Evolutionary conservation across 352 stramenopile species (phyloP).

Genomic region (Globisporangium paroecandrum): DNA sequence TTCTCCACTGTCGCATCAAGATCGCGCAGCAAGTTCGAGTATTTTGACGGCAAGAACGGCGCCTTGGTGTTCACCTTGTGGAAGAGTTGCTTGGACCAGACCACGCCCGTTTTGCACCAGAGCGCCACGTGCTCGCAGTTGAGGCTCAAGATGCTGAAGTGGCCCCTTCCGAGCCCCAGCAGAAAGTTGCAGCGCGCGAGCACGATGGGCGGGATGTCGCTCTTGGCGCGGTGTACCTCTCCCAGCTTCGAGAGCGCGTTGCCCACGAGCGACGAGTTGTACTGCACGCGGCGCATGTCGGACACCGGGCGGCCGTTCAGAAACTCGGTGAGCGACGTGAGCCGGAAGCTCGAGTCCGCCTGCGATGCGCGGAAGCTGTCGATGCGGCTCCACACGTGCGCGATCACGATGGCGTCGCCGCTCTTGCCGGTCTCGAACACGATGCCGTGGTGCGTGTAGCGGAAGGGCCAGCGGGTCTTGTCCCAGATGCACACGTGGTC

Average conservation of each 20-base stretch:
- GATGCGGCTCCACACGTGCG: constrained; percentile 69
- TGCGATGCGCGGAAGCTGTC: constrained; percentile 54
- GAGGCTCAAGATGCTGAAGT: constrained; percentile 66
- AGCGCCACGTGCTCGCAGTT: constrained; percentile 78
- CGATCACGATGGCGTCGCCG: constrained; percentile 53
- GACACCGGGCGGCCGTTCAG: constrained; percentile 49
- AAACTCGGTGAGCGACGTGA: constrained; percentile 71
- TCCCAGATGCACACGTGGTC: constrained; percentile 85
- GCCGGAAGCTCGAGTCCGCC: constrained; percentile 58
- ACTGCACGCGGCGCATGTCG: constrained; percentile 72
- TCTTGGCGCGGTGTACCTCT: constrained; percentile 57
- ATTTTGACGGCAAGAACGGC: constrained; percentile 42
- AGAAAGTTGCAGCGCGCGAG: constrained; percentile 66
- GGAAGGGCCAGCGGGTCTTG: constrained; percentile 68
- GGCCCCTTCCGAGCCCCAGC: constrained; percentile 54
- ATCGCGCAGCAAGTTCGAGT: constrained; percentile 24
- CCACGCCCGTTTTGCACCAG: constrained; percentile 72
- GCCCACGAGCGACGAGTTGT: constrained; percentile 65
- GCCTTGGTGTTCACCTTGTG: constrained; percentile 44
- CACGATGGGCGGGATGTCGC: constrained; percentile 68
- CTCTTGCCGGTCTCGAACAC: constrained; percentile 41
- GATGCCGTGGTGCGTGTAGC: constrained; percentile 77
- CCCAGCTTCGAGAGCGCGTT: constrained; percentile 55
- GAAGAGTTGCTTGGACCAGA: constrained; percentile 75
- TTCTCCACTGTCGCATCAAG: constrained; percentile 33